Conservation (phyloP, 495 filamentous ascomycete species). For the Penicillium turbatum region DNA sequence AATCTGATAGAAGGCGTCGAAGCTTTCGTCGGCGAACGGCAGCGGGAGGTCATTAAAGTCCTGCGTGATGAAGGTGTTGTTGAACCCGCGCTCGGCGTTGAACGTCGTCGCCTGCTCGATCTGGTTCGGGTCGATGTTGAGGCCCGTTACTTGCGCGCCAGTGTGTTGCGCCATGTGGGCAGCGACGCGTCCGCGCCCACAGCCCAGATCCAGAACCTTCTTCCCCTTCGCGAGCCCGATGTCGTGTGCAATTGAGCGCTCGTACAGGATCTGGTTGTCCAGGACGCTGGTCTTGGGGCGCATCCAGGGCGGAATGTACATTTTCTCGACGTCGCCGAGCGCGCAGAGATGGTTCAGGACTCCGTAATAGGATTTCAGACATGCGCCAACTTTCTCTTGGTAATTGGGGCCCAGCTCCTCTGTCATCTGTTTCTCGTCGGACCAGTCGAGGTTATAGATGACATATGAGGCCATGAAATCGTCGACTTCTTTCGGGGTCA, state of each 20-base stretch:
- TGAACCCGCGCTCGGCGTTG: conserved; percentile 45
- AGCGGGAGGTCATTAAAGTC: conserved; percentile 58
- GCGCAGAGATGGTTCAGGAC: conserved; percentile 63
- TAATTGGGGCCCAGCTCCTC: conserved; percentile 55
- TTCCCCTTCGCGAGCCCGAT: conserved; percentile 49
- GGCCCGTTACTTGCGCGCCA: conserved; percentile 53
- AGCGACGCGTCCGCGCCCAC: conserved; percentile 57
- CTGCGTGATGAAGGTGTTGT: conserved; percentile 51
- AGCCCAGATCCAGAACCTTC: conserved; percentile 56
- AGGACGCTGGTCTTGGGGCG: conserved; percentile 50
- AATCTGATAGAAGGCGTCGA: conserved; percentile 64
- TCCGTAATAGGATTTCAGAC: conserved; percentile 57
- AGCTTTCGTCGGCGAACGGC: conserved; percentile 51
- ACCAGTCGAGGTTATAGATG: conserved; percentile 64
- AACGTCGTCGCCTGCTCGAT: conserved; percentile 52
- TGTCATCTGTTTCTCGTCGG: conserved; percentile 54
- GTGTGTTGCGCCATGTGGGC: conserved; percentile 56
- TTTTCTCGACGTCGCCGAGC: conserved; percentile 64
- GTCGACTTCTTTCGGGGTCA: conserved; percentile 56
- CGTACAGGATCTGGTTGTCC: conserved; percentile 55
- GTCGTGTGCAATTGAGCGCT: conserved; percentile 52
- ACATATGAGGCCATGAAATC: conserved; percentile 65
- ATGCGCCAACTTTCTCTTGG: conserved; percentile 55
- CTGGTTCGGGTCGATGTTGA: conserved; percentile 62
- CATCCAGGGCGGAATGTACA: conserved; percentile 64